These are phyloP conservation scores for Corniculantispora saksenae DNA, from an alignment of 2,329 filamentous ascomycete genomes.

Conservation along the genomic window DNA sequence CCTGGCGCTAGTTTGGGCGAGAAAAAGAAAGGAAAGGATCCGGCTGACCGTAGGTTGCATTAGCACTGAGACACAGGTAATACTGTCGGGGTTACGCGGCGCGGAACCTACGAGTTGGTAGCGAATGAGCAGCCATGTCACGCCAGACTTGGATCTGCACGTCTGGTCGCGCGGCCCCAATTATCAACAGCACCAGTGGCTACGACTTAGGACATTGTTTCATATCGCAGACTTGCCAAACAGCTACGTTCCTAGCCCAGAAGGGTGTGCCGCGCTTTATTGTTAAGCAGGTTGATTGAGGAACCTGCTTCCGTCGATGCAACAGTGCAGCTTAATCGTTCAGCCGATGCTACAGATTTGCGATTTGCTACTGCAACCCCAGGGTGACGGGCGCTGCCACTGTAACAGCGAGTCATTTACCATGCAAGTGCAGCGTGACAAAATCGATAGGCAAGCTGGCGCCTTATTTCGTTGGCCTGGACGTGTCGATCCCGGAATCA, in stretches of 20 bases:
- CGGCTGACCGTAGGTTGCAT: conserved; percentile 10
- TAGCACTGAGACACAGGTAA: conserved; percentile 1
- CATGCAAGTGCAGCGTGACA: background rate
- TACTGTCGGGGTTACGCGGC: background rate
- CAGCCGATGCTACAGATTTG: background rate
- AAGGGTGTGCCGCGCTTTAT: too few relatives aligned
- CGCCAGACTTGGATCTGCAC: background rate
- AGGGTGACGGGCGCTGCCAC: background rate
- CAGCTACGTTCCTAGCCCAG: too few relatives aligned
- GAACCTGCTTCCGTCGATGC: background rate
- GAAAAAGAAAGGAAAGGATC: background rate
- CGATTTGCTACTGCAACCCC: conserved; percentile 6
- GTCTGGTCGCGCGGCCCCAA: too few relatives aligned
- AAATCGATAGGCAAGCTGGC: background rate
- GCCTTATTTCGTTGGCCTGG: background rate
- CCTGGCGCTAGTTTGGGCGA: background rate
- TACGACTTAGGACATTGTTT: too few relatives aligned
- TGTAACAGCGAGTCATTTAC: conserved; percentile 11
- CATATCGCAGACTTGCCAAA: too few relatives aligned
- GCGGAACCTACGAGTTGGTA: background rate
- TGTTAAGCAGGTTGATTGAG: background rate
- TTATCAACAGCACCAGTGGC: background rate
- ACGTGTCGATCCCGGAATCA: background rate
- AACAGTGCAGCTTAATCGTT: conserved; percentile 1
- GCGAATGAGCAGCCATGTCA: conserved; percentile 1